Base-by-base conservation (phyloP, 2,329 filamentous ascomycete genomes). In the Trichoderma cornu-damae region DNA sequence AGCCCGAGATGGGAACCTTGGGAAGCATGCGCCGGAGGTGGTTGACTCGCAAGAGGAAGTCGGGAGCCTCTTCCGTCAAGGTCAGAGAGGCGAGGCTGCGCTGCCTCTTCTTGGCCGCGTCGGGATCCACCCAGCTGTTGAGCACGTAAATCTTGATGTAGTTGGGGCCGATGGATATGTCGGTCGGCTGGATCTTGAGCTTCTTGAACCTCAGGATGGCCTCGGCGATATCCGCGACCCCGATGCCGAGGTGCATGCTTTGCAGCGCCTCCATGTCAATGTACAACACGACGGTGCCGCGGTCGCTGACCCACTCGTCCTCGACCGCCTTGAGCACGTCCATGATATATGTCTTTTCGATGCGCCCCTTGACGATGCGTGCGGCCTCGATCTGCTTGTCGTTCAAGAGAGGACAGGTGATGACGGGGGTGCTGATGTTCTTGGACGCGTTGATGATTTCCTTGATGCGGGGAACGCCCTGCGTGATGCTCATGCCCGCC, bases 381-480 rank as follows among this genome's bases (percentile, higher is more conserved):
- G 93, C 94, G 2, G 88, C 90, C 62, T 86, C 82, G 55, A 94
- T 84, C 62, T 87, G 83, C 56, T 81, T 77, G 60, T 86, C 84
- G 68, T 91, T 94, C 62, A 90, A 81, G 4, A 97, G 79, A 4
- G 89, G 87, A 67, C 94, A 97, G 5, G 83, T 85, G 64, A 99
- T 96, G 68, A 99, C 88, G 0, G 94, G 94, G 0, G 94, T 99
- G 71, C 89, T 95, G 73, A 99, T 99, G 49, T 79, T 78, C 70
- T 91, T 96, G 7, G 91, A 96, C 5, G 94, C 94, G 74, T 99
- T 99, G 84, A 99, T 99, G 64, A 99, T 99, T 79, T 99, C 94
- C 76, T 99, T 99, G 78, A 99, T 99, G 86, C 94, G 93, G 1
- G 94, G 94, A 6, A 99, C 94, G 89, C 94, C 94, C 69, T 96